Conservation (phyloP, 208 protist genomes). For the Leishmania tropica region DNA sequence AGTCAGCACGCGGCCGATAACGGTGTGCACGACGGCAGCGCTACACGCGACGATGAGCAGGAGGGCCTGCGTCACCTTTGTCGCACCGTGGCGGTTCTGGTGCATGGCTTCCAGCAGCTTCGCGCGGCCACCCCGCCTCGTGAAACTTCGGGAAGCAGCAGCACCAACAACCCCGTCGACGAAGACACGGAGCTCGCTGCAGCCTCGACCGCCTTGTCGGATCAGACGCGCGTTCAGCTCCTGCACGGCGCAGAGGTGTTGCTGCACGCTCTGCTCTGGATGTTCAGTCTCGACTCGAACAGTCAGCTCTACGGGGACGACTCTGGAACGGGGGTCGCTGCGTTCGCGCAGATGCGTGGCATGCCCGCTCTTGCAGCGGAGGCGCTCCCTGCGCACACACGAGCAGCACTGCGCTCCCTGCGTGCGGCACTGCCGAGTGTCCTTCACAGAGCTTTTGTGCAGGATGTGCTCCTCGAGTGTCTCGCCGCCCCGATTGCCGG, state of each 20-base stretch:
- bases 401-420: slow-evolving; percentile 40
- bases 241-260: slow-evolving; percentile 72
- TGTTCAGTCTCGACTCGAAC: slow-evolving; percentile 40
- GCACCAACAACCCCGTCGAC: background rate
- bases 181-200: background rate
- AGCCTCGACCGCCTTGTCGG: slow-evolving; percentile 5
- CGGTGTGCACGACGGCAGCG: background rate
- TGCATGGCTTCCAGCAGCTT: slow-evolving; percentile 43
- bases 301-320: slow-evolving; percentile 9
- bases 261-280: slow-evolving; percentile 53
- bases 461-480: slow-evolving; percentile 69
- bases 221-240: slow-evolving; percentile 46
- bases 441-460: slow-evolving; percentile 54
- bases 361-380: slow-evolving; percentile 6
- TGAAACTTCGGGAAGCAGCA: background rate
- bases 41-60: slow-evolving; percentile 11
- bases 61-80: slow-evolving; percentile 52
- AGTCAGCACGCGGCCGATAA: background rate
- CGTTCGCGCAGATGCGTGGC: background rate
- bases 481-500: slow-evolving; percentile 63
- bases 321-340: background rate
- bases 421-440: slow-evolving; percentile 32
- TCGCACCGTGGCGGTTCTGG: slow-evolving; percentile 55
- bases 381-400: slow-evolving; percentile 18
- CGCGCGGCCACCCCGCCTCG: slow-evolving; percentile 5